A percentile compares a stretch with the other conserved stretches of the same genome.
Conservation (phyloP, 768 basidiomycete genomes). For the Auricularia heimuer region DNA sequence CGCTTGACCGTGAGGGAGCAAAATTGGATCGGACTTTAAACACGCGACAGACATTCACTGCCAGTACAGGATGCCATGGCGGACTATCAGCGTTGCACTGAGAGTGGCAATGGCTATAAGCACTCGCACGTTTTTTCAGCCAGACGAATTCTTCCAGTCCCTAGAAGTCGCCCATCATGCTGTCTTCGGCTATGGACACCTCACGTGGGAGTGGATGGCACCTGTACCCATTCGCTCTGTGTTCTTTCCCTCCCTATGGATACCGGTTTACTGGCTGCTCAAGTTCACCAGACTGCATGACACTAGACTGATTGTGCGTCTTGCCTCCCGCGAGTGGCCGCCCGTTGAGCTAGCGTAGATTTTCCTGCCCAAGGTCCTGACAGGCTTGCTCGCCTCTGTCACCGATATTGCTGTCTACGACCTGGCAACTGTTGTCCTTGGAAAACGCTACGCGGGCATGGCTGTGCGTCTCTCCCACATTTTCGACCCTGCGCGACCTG, state of each 20-base stretch:
- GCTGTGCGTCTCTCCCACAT: slow-evolving; percentile 43
- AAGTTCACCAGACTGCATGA: slow-evolving; percentile 46
- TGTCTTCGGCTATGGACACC: slow-evolving; percentile 84
- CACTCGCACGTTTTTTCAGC: slow-evolving; percentile 86
- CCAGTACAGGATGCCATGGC: background rate
- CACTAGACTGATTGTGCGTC: slow-evolving; percentile 53
- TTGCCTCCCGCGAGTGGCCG: slow-evolving; percentile 5
- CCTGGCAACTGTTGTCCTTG: slow-evolving; percentile 48
- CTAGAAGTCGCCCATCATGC: slow-evolving; percentile 83
- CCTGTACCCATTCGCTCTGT: slow-evolving; percentile 66
- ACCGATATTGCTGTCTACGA: slow-evolving; percentile 70
- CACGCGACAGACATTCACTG: background rate
- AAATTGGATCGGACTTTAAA: background rate
- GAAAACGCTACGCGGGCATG: slow-evolving; percentile 44
- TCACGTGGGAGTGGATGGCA: slow-evolving; percentile 94
- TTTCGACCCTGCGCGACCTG: slow-evolving; percentile 1
- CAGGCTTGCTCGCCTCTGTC: slow-evolving; percentile 64
- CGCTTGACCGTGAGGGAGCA: background rate
- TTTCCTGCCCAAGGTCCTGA: slow-evolving; percentile 60
- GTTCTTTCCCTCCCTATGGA: slow-evolving; percentile 71
- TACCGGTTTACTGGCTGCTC: slow-evolving; percentile 67
- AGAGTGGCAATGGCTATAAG: slow-evolving; percentile 54
- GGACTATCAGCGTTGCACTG: slow-evolving; percentile 22
- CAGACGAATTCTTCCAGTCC: slow-evolving; percentile 94
- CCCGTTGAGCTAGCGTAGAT: slow-evolving; percentile 39